phyloP scores from a whole-genome alignment of 805 yeast species.

The Cyberlindnera sargentensis region DNA sequence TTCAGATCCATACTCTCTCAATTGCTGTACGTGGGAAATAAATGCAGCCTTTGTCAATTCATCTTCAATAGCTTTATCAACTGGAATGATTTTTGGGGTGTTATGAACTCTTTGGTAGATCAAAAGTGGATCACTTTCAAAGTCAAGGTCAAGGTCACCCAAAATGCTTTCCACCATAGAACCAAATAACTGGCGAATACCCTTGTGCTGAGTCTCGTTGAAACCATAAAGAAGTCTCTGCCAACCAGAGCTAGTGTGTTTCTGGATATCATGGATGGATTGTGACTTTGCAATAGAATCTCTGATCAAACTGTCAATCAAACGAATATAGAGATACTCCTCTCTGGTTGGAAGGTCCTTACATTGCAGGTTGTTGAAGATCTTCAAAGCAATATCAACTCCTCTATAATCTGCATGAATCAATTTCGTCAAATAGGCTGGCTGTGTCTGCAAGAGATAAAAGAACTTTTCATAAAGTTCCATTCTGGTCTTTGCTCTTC shows the following conservation, averaged over 20 bases:
- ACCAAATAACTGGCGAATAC: slow-evolving; percentile 28
- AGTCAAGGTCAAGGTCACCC: slow-evolving; percentile 37
- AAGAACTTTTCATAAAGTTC: slow-evolving; percentile 73
- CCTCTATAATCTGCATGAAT: slow-evolving; percentile 31
- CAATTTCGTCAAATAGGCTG: slow-evolving; percentile 58
- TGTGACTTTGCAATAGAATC: slow-evolving; percentile 29
- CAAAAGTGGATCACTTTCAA: slow-evolving; percentile 74
- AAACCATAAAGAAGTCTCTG: slow-evolving; percentile 34
- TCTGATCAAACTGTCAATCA: slow-evolving; percentile 25
- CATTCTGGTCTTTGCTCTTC: slow-evolving; percentile 39
- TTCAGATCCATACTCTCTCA: slow-evolving; percentile 66
- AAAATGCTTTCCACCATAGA: slow-evolving; percentile 31
- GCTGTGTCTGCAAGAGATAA: slow-evolving; percentile 78
- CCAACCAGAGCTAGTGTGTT: slow-evolving; percentile 30
- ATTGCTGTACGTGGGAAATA: slow-evolving; percentile 61
- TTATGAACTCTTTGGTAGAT: slow-evolving; percentile 41
- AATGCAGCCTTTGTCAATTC: slow-evolving; percentile 64
- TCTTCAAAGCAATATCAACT: slow-evolving; percentile 21
- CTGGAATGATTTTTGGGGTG: slow-evolving; percentile 34
- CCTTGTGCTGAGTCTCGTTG: slow-evolving; percentile 30
- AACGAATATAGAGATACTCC: slow-evolving; percentile 19
- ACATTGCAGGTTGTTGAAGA: slow-evolving; percentile 20
- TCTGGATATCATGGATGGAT: slow-evolving; percentile 21
- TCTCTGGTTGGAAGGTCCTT: slow-evolving; percentile 23
- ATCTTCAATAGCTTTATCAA: slow-evolving; percentile 72